Evolutionary conservation across 2,329 filamentous ascomycete genomes (phyloP).

Genomic region (Fusarium avenaceum): DNA sequence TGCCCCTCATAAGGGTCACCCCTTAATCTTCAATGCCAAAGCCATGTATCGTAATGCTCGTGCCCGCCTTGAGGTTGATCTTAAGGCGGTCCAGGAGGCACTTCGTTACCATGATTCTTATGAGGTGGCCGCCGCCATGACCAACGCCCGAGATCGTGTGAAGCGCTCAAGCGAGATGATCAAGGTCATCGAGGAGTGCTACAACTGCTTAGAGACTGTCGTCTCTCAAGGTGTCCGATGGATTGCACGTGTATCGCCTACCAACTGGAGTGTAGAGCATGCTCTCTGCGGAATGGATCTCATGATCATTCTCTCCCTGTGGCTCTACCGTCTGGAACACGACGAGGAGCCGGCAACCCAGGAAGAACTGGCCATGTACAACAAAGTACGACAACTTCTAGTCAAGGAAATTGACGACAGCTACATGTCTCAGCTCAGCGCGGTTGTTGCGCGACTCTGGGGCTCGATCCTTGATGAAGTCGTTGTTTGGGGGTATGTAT

Average conservation of each 20-base stretch:
- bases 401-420: conserved; percentile 89
- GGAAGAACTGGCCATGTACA: conserved; percentile 90
- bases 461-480: conserved; percentile 98
- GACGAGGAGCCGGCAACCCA: conserved; percentile 91
- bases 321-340: conserved; percentile 99
- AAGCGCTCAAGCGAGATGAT: conserved; percentile 98
- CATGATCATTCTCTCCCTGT: conserved; percentile 97
- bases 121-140: conserved; percentile 97
- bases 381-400: conserved; percentile 90
- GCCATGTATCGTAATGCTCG: conserved; percentile 96
- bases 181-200: conserved; percentile 98
- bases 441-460: conserved; percentile 95
- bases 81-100: conserved; percentile 96
- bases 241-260: conserved; percentile 97
- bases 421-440: conserved; percentile 87
- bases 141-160: conserved; percentile 90
- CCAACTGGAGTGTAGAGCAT: conserved; percentile 99
- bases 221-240: conserved; percentile 95
- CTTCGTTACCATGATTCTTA: conserved; percentile 97
- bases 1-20: conserved; percentile 95
- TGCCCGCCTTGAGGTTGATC: conserved; percentile 90
- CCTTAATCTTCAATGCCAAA: conserved; percentile 97
- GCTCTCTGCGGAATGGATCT: conserved; percentile 95
- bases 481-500: conserved; percentile 97
- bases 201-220: conserved; percentile 96